Evolutionary conservation across 1,139 yeast genomes (phyloP), one percentile per base, ranked within the genome.

Genomic region (Candida tetrigidarum): DNA sequence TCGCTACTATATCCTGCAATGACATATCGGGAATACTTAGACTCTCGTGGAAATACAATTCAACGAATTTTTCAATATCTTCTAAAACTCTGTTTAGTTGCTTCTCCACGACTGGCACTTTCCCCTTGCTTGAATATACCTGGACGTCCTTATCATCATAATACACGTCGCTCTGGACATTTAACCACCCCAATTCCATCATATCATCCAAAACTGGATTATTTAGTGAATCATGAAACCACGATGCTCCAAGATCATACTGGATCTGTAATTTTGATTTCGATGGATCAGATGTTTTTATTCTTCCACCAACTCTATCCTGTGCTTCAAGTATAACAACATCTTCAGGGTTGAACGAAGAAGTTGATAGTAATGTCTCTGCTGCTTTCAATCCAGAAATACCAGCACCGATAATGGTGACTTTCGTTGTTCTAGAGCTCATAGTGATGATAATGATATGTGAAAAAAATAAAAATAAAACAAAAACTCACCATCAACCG

Each of bases 181-280:
- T 65, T 44, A 72, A 69, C 29, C 51, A 48, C 3, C 52, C 62
- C 2, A 57, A 63, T 2, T 53, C 57, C 5, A 63, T 44, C n/a
- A 69, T 56, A 27, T 70, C 69, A 30, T 59, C 50, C 34, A 74
- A 61, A 7, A 86, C 71, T 5, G 74, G 74, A 57, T 90, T 90
- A 27, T 43, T 49, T 41, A 89, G 66, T 0, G 90, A 81, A 56
- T 89, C 96, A 60, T 90, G 97, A 56, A 86, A 86, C 97, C 97
- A 90, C 3, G 92, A 80, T 0, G 96, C 96, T 0, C 97, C 97
- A 16, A 89, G 54, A 62, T 90, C 97, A 58, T 85, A 84, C 5
- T 56, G 44, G 20, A 58, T 56, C 1, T 76, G 77, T 9, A 68
- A 45, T 41, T 63, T 63, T n/a, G 75, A 67, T 35, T 59, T 57